Evolutionary conservation across 2,329 filamentous ascomycete genomes (phyloP), one percentile per base, ranked within the genome.

Genomic region (Fusarium verticillioides): DNA sequence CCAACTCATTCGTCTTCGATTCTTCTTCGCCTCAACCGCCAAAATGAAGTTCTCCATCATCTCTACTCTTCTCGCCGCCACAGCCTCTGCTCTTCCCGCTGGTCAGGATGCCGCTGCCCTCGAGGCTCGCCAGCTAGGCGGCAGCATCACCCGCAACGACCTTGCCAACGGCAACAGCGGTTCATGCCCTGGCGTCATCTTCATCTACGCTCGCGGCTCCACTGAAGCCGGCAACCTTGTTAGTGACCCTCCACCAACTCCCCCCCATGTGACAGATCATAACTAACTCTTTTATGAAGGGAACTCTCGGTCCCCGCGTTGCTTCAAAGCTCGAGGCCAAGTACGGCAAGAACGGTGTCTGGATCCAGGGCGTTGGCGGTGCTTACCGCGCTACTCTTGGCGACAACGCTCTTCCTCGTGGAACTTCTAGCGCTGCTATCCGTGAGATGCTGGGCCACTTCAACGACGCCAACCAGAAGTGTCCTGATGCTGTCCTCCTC

Each of bases 361-460:
- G 82, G 82, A 81, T 85, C 28, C 85, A 87, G 70, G 85, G 85
- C 19, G 83, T 87, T 19, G 82, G 82, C 10, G 79, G 79, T 30
- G 69, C 78, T 4, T 87, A 87, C 76, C 75, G 63, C 3, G 84
- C 83, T 1, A 70, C 70, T 3, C 46, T 85, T 0, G 61, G 73
- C 2, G 77, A 79, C 30, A 86, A 86, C 68, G 77, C 80, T 43
- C 78, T 84, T 2, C 81, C 82, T 7, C 69, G 77, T 4, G 83
- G 84, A 43, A 84, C 84, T 2, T 78, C 78, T 40, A 47, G 49
- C 9, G 79, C 66, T 9, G 82, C 83, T 37, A 86, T 87, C 63
- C 61, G 78, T 3, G 84, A 84, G 60, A 84, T 83, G 39, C 81
- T 80, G 30, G 75, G 79, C 9, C 81, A 85, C 39, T 83, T 86